Evolutionary conservation across 2,329 filamentous ascomycete species (phyloP), one percentile per base, ranked within the genome.

Genomic region (Orbilia brochopaga): DNA sequence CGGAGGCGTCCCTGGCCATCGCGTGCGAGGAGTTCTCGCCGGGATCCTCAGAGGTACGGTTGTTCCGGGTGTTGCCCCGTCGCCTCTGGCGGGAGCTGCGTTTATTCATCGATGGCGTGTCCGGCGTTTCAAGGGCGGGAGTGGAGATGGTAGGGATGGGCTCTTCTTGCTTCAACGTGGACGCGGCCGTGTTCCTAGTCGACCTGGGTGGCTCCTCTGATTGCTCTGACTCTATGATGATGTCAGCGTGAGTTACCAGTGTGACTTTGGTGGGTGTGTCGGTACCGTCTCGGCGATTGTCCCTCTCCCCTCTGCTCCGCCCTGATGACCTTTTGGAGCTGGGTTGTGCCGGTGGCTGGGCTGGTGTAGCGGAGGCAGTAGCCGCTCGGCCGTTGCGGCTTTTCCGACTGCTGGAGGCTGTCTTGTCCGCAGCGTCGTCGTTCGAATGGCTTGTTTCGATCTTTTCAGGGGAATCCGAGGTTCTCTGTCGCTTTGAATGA

Each of bases 401-500:
- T 42, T 85, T 82, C 76, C 87, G 90, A 75, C 89, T 90, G 0
- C 80, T 78, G 24, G 80, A 80, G 57, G 79, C 79, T 23, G 77
- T 80, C 81, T 79, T 83, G 84, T 40, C 84, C 81, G 51, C 80
- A 79, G 73, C 79, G 82, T 1, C 90, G 65, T 94, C 90, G 64
- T 91, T 91, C 0, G 90, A 91, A 46, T 90, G 88, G 63, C 88
- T 84, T 30, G 80, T 79, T 76, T 79, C 80, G 54, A 81, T 77
- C 78, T 82, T 78, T 76, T 87, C 82, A 27, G 85, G 84, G 2
- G 90, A 91, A 52, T 87, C 87, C 1, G 92, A 95, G 69, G 92
- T 97, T 60, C 93, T 87, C 79, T 91, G 92, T 75, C 93, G 86
- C 81, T 97, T 97, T 78, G 74, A 79, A 75, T 69, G 63, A 15